Evolutionary conservation across 139 green algal genomes (phyloP).

Genomic region (Nannochloris sp.): DNA sequence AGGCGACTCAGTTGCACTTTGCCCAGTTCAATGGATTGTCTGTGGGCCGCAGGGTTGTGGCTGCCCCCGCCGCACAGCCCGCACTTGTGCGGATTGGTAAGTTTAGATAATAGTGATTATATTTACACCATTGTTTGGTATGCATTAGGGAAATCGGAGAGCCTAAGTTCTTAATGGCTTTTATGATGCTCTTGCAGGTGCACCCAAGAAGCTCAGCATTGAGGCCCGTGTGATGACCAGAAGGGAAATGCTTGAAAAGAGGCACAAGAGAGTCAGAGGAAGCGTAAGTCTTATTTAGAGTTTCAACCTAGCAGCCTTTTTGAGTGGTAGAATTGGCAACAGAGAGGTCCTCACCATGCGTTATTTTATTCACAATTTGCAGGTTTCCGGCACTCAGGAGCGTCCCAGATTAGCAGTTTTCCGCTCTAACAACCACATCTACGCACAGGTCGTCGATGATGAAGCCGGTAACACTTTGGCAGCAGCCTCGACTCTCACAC

Average conservation of each 20-base stretch:
- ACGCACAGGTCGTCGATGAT: slow-evolving; percentile 97
- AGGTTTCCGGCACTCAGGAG: slow-evolving; percentile 84
- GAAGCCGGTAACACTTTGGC: slow-evolving; percentile 66
- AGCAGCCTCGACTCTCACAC: slow-evolving; percentile 67
- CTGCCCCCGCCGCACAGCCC: slow-evolving; percentile 8
- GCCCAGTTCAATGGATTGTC: slow-evolving; percentile 12
- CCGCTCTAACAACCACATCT: slow-evolving; percentile 96
- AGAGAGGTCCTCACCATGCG: too few species aligned
- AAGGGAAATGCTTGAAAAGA: slow-evolving; percentile 32
- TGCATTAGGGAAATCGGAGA: background rate
- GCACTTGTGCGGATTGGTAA: slow-evolving; percentile 11
- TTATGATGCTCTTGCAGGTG: slow-evolving; percentile 4
- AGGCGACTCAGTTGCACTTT: slow-evolving; percentile 9
- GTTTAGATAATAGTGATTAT: background rate
- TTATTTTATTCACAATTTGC: slow-evolving; percentile 15
- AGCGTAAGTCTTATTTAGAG: slow-evolving; percentile 36
- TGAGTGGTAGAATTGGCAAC: background rate
- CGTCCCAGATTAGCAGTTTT: slow-evolving; percentile 88
- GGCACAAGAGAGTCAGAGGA: slow-evolving; percentile 53
- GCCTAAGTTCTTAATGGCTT: background rate
- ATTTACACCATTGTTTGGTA: background rate
- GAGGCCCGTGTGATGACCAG: slow-evolving; percentile 15
- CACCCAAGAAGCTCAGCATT: slow-evolving; percentile 4
- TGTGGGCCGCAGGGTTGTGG: background rate
- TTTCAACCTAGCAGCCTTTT: background rate